Evolutionary conservation across 495 filamentous ascomycete species (phyloP).

Genomic region (Podospora australis): DNA sequence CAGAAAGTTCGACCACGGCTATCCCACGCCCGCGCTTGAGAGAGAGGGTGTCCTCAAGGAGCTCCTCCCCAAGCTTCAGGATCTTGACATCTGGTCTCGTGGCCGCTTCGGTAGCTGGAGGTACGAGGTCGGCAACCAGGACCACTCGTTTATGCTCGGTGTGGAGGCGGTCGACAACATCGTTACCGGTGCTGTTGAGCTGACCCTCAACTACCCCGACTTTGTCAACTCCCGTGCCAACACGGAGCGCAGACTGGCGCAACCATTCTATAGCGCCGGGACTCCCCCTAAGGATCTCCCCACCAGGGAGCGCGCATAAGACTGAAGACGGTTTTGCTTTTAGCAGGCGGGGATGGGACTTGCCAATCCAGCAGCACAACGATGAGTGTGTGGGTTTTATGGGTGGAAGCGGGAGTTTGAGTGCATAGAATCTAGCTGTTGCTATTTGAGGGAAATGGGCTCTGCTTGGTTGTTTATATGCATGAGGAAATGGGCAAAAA

Average conservation of each 20-base stretch:
- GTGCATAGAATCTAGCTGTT: not conserved
- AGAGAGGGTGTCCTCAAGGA: slow-evolving; percentile 90
- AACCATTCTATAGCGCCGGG: slow-evolving; percentile 43
- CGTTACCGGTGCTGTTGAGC: slow-evolving; percentile 86
- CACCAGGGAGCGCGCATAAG: slow-evolving; percentile 14
- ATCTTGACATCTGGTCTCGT: slow-evolving; percentile 86
- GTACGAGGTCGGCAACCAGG: slow-evolving; percentile 93
- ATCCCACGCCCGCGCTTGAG: slow-evolving; percentile 92
- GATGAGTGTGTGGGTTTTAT: no score
- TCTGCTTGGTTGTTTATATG: not conserved
- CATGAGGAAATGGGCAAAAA: not conserved
- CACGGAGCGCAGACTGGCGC: slow-evolving; percentile 77
- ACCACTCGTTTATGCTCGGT: slow-evolving; percentile 98
- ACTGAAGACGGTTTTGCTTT: no score
- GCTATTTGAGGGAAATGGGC: no score
- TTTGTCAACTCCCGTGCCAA: slow-evolving; percentile 93
- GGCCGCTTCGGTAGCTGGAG: slow-evolving; percentile 97
- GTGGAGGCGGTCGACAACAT: slow-evolving; percentile 96
- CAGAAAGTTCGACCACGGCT: slow-evolving; percentile 97
- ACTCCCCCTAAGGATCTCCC: slow-evolving; percentile 26
- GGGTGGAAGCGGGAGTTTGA: slow-evolving; percentile 1
- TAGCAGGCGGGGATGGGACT: no score
- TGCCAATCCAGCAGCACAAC: no score
- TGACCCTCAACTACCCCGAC: slow-evolving; percentile 98
- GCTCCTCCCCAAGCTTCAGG: slow-evolving; percentile 87